Evolutionary conservation across 1,284 basidiomycete genomes (phyloP).

Genomic region (Exobasidium rhododendri): DNA sequence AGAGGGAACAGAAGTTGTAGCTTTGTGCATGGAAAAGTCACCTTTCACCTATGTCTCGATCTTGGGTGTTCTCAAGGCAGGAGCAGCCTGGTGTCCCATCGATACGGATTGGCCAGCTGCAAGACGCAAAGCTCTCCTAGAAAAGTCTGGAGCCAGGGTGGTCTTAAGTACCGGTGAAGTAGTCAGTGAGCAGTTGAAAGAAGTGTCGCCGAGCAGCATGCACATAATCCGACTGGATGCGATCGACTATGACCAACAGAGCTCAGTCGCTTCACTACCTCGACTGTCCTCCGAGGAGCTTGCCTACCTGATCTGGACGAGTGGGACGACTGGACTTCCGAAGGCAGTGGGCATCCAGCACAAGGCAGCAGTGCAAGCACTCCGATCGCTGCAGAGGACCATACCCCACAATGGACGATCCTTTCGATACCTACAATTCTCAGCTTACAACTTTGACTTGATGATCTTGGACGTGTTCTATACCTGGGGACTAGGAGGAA

Average conservation of each 20-base stretch:
- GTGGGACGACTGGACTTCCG: constrained; percentile 55
- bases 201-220: constrained; percentile 28
- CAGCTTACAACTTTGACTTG: constrained; percentile 54
- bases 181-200: constrained; percentile 24
- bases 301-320: constrained; percentile 55
- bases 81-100: constrained; percentile 56
- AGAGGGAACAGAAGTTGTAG: constrained; percentile 28
- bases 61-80: constrained; percentile 49
- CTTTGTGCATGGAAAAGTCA: constrained; percentile 47
- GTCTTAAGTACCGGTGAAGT: constrained; percentile 20
- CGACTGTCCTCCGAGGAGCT: constrained; percentile 12
- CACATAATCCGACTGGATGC: constrained; percentile 31
- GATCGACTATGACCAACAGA: constrained; percentile 26
- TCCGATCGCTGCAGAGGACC: constrained; percentile 46
- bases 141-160: constrained; percentile 42
- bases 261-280: constrained; percentile 31
- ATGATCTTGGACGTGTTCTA: constrained; percentile 55
- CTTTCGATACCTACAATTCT: constrained; percentile 53
- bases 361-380: constrained; percentile 49
- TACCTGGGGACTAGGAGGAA: constrained; percentile 49
- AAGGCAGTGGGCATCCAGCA: constrained; percentile 55
- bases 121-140: constrained; percentile 51
- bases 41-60: constrained; percentile 46
- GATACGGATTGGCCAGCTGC: constrained; percentile 52
- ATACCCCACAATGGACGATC: constrained; percentile 34